Evolutionary conservation across 106 monocot species (phyloP), one percentile per base, ranked within the genome.

Genomic region (Dioscorea dumetorum): DNA sequence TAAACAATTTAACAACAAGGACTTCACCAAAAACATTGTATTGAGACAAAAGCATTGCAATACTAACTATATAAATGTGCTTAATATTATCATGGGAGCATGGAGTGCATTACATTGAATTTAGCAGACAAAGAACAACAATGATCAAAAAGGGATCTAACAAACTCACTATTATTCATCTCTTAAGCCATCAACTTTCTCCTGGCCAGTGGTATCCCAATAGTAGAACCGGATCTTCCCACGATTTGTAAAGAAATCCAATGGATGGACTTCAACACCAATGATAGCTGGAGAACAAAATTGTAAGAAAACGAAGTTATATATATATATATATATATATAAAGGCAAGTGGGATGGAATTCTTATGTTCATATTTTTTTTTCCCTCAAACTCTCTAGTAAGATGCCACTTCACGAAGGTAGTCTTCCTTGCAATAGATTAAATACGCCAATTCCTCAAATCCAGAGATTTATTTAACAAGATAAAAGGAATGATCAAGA

Each of bases 171-270:
- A 87, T 22, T 87, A 83, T 64, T 83, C 87, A 70, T 87, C 87
- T 31, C 87, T 74, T 48, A 87, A 83, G 1, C 83, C 87, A 62
- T 83, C 87, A 69, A 87, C 83, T 48, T 87, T 87, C 72, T 87
- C 87, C 68, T 87, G 87, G 10, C 87, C 87, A 5, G 87, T 80
- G 2, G 83, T 87, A 50, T 87, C 87, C 87, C 87, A 87, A 69
- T 83, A 87, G 50, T 83, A 83, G 56, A 87, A 87, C 56, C 87
- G 52, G 54, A 87, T 80, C 81, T 80, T 83, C 0, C 87, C 83
- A 50, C 83, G 81, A 48, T 81, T 87, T 5, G 87, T 87, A 69
- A 62, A 61, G 77, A 87, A 87, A 58, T 87, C 87, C 75, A 87
- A 74, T 8, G 87, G 83, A 72, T 83, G 87, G 8, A 87, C 87